These are phyloP conservation scores for Phytophthora melonis DNA, from an alignment of 352 stramenopile species.

Conservation along the genomic window DNA sequence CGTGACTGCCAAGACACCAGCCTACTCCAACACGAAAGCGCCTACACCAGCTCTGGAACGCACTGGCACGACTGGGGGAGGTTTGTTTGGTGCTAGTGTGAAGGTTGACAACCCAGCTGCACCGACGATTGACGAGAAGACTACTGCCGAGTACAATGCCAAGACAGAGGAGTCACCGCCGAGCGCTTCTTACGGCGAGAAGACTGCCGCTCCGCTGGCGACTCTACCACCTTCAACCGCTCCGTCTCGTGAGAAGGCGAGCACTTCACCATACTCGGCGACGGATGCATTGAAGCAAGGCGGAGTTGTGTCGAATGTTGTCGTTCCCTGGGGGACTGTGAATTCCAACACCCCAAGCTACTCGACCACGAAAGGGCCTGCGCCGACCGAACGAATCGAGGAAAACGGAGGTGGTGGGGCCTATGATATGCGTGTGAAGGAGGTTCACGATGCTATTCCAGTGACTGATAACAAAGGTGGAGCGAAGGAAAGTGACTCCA, in stretches of 20 bases:
- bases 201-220: not conserved
- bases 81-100: not conserved
- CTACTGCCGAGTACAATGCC: not conserved
- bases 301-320: not conserved
- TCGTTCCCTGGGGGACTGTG: not conserved
- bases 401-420: not conserved
- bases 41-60: not conserved
- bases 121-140: not conserved
- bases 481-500: not conserved
- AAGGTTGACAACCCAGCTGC: not conserved
- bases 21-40: not conserved
- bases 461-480: not conserved
- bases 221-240: not conserved
- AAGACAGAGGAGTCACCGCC: not conserved
- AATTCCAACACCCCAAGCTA: not conserved
- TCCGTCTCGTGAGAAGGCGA: not conserved
- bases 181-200: not conserved
- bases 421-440: not conserved
- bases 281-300: not conserved
- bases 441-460: not conserved
- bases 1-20: not conserved
- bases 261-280: not conserved
- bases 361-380: not conserved
- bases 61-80: not conserved
- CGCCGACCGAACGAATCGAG: not conserved